Conservation (phyloP, 108 stramenopile genomes). For the Skeletonema menzelii region DNA sequence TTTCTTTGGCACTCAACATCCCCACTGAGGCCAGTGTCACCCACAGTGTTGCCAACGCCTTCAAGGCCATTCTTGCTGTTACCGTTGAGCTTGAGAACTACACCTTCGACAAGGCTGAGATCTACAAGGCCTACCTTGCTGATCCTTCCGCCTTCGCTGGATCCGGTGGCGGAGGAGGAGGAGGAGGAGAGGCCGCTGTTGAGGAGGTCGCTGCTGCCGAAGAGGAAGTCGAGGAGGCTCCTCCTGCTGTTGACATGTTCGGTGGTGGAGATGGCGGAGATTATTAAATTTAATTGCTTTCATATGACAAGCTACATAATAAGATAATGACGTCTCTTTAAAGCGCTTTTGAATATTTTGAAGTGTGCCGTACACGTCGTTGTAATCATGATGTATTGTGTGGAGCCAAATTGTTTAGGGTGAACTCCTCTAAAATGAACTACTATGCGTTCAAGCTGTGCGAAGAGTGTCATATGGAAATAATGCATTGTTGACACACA, state of each 20-base stretch:
- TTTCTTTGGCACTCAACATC: conserved; percentile 89
- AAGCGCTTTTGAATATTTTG: too few species aligned
- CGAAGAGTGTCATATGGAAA: too few species aligned
- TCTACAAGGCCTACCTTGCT: conserved; percentile 81
- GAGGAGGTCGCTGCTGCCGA: conserved; percentile 32
- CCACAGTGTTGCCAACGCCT: conserved; percentile 97
- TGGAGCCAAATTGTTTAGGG: too few species aligned
- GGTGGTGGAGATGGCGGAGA: conserved; percentile 70
- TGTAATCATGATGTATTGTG: too few species aligned
- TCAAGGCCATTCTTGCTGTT: conserved; percentile 92
- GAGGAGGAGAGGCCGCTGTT: conserved; percentile 53
- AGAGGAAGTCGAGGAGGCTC: conserved; percentile 67
- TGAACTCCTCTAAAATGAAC: too few species aligned
- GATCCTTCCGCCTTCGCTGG: conserved; percentile 83
- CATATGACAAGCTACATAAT: neutral
- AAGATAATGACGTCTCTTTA: neutral
- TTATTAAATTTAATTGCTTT: conserved; percentile 42
- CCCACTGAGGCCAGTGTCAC: conserved; percentile 96
- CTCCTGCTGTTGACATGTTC: conserved; percentile 63
- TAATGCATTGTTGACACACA: too few species aligned
- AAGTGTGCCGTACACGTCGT: too few species aligned
- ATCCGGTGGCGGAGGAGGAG: conserved; percentile 72
- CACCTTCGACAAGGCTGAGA: conserved; percentile 91
- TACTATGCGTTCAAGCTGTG: too few species aligned
- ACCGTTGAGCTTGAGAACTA: conserved; percentile 89